These are phyloP conservation scores for Thelonectria blattea DNA, from an alignment of 2,329 filamentous ascomycete genomes.

Conservation along the genomic window DNA sequence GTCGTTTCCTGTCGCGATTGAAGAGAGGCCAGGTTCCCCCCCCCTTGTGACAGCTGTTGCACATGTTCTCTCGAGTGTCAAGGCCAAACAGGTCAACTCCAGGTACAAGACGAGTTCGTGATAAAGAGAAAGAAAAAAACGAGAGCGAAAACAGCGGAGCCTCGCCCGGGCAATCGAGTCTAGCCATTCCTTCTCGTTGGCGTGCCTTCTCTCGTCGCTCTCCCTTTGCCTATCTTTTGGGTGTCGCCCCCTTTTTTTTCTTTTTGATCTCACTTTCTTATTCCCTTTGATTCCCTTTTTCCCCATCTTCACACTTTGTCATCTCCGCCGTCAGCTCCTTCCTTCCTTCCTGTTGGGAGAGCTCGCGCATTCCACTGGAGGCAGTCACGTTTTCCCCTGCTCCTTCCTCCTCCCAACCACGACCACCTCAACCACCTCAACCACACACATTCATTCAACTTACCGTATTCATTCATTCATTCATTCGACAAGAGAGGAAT, in stretches of 20 bases:
- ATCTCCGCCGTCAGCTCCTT: too few relatives aligned
- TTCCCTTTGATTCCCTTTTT: neutral
- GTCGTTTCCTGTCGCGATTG: too few relatives aligned
- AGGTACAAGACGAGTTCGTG: too few relatives aligned
- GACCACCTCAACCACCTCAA: neutral
- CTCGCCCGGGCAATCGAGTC: neutral
- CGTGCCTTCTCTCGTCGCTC: neutral
- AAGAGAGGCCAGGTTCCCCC: too few relatives aligned
- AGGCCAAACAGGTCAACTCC: too few relatives aligned
- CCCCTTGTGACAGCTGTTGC: too few relatives aligned
- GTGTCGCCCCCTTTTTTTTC: neutral
- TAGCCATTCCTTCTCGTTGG: too few relatives aligned
- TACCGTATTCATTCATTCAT: too few relatives aligned
- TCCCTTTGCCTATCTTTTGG: neutral
- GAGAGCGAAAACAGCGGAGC: neutral
- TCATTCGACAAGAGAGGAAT: neutral
- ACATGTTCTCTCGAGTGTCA: too few relatives aligned
- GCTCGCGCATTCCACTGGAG: neutral
- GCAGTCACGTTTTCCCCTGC: neutral
- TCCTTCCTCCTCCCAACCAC: neutral
- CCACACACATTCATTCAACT: too few relatives aligned
- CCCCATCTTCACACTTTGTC: neutral
- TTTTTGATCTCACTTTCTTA: neutral
- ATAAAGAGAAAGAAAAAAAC: too few relatives aligned
- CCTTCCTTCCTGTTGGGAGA: neutral